A percentile compares a stretch with the other conserved stretches of the same genome.
Evolutionary conservation across 176 grass and related monocot genomes (phyloP).

Genomic region (Coix lacrymajobi): DNA sequence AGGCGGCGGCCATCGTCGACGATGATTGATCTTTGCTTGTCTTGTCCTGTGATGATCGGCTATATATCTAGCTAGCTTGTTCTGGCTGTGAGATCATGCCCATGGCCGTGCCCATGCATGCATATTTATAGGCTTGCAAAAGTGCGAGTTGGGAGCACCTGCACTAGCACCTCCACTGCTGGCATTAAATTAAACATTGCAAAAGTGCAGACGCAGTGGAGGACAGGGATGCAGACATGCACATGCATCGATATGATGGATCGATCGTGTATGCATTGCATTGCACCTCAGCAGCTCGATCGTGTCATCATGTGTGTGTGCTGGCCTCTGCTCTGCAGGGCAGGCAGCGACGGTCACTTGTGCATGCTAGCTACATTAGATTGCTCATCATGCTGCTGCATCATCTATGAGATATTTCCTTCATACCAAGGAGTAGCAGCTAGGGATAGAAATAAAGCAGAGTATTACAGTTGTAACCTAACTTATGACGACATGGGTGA

Average conservation of each 20-base stretch:
- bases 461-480: background rate
- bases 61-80: background rate
- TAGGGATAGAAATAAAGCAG: too few species aligned
- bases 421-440: background rate
- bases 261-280: background rate
- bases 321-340: background rate
- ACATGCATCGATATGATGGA: background rate
- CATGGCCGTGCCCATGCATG: background rate
- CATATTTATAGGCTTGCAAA: background rate
- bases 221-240: slow-evolving; percentile 19
- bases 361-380: background rate
- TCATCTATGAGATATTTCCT: background rate
- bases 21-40: background rate
- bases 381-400: background rate
- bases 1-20: background rate
- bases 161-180: background rate
- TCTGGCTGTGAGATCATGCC: background rate
- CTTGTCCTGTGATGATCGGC: background rate
- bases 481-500: background rate
- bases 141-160: slow-evolving; percentile 27
- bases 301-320: background rate
- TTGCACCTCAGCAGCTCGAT: too few species aligned
- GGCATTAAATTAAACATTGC: slow-evolving; percentile 9
- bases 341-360: background rate
- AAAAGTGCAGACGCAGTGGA: slow-evolving; percentile 17